Percentiles rank a stretch among this genome's conserved stretches.
phyloP scores from a whole-genome alignment of 2,329 filamentous ascomycete genomes.

The Curvularia verruculosa region DNA sequence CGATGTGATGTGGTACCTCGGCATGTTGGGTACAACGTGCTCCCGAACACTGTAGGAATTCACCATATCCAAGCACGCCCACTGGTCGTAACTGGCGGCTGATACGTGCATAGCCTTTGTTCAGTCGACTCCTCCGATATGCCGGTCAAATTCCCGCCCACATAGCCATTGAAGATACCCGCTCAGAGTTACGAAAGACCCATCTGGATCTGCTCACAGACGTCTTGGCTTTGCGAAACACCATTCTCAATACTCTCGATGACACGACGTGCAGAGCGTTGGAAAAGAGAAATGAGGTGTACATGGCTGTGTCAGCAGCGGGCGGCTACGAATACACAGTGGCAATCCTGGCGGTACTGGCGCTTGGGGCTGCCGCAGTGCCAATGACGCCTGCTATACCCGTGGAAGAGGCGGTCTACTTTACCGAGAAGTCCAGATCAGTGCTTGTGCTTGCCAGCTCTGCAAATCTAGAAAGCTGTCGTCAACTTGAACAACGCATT shows the following conservation, averaged over 20 bases:
- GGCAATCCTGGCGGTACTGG: slow-evolving; percentile 56
- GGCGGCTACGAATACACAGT: slow-evolving; percentile 58
- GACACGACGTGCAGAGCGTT: slow-evolving; percentile 35
- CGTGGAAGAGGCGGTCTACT: slow-evolving; percentile 55
- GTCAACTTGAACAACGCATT: slow-evolving; percentile 35
- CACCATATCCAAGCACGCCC: neutral
- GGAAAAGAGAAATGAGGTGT: slow-evolving; percentile 48
- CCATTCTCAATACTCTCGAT: slow-evolving; percentile 42
- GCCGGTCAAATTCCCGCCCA: slow-evolving; percentile 45
- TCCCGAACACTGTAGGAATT: slow-evolving; percentile 41
- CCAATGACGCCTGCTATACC: slow-evolving; percentile 53
- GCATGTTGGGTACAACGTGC: slow-evolving; percentile 35
- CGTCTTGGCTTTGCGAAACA: slow-evolving; percentile 52
- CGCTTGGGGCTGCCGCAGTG: slow-evolving; percentile 55
- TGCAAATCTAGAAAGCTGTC: slow-evolving; percentile 39
- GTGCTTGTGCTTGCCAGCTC: slow-evolving; percentile 50
- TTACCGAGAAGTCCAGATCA: slow-evolving; percentile 50
- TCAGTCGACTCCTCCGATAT: slow-evolving; percentile 51
- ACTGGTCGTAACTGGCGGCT: slow-evolving; percentile 1
- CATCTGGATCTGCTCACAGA: slow-evolving; percentile 55
- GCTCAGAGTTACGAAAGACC: slow-evolving; percentile 45
- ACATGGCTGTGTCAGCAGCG: slow-evolving; percentile 54
- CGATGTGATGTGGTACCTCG: slow-evolving; percentile 34
- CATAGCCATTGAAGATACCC: slow-evolving; percentile 50
- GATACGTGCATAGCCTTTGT: slow-evolving; percentile 42